Evolutionary conservation across 805 yeast species (phyloP), one percentile per base, ranked within the genome.

Genomic region (Kuraishia hungarica): DNA sequence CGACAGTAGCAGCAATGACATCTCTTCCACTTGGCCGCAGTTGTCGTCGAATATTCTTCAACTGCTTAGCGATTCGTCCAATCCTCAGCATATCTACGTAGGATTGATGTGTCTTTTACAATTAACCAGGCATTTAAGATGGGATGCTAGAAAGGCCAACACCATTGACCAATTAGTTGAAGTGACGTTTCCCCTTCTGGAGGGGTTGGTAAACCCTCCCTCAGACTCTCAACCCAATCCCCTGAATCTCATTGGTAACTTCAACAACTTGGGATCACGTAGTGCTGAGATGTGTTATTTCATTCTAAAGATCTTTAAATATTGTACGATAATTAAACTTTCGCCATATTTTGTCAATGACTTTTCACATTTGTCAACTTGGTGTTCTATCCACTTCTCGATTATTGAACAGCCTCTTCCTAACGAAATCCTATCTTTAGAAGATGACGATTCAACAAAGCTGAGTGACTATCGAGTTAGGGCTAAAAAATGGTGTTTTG

Each of bases 401-500:
- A 76, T 87, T 21, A 80, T 87, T 51, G 76, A 77, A 56, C 73
- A 79, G 64, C 75, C 73, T 5, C 67, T 81, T 10, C 89, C 92
- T 1, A 57, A 60, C 1, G 74, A 78, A 35, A 74, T 80, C 1
- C 53, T 71, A 50, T 72, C 73, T 22, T 60, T 77, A 19, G 81
- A 79, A 53, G 72, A 71, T 6, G 71, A 76, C 22, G 83, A 79
- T 29, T 10, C n/a, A 20, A 4, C 35, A 10, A 39, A 75, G 77
- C 52, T 72, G 68, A 56, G 64, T 13, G 74, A 80, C 60, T 83
- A 79, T 53, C 80, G 83, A 80, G 80, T 71, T 66, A 91, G 81
- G 68, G 81, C 81, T 62, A 87, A 78, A 70, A 92, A 93, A 67
- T 91, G 97, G 97, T 79, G 94, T 1, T 83, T 84, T 64, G 89